These are phyloP conservation scores for Ceratobasidium sp. DNA, from an alignment of 1,284 basidiomycete genomes.

Conservation along the genomic window DNA sequence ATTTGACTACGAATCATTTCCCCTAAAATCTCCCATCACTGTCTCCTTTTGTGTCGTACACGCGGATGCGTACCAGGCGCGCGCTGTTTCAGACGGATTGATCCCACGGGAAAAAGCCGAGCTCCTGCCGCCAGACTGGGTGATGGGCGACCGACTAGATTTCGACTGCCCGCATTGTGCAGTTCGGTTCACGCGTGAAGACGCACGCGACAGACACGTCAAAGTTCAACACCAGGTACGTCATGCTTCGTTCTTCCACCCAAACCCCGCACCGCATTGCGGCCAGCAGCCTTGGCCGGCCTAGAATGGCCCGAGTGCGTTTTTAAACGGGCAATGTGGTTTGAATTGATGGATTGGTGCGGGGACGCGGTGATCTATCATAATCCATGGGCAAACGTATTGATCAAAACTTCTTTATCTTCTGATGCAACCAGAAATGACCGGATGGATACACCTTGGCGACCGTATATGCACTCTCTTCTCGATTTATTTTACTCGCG, in stretches of 20 bases:
- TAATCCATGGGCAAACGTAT: slow-evolving; percentile 20
- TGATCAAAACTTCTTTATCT: slow-evolving; percentile 23
- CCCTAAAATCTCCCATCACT: background rate
- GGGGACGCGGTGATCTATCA: background rate
- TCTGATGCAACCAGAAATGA: slow-evolving; percentile 39
- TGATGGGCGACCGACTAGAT: slow-evolving; percentile 34
- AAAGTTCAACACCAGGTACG: slow-evolving; percentile 36
- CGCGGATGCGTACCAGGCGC: background rate
- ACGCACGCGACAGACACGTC: slow-evolving; percentile 36
- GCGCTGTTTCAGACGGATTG: slow-evolving; percentile 34
- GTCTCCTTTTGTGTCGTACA: background rate
- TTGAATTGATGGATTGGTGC: background rate
- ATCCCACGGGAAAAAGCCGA: slow-evolving; percentile 32
- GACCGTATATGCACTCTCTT: no score
- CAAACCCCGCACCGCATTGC: background rate
- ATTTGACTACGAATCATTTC: background rate
- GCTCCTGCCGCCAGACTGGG: slow-evolving; percentile 29
- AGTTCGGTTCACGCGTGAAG: slow-evolving; percentile 32
- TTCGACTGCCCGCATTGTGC: slow-evolving; percentile 36
- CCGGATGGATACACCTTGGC: slow-evolving; percentile 9
- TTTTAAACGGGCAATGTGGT: slow-evolving; percentile 7
- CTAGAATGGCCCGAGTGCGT: background rate
- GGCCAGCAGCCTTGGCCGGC: background rate
- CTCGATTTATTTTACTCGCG: no score
- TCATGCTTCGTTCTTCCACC: slow-evolving; percentile 5